These are phyloP conservation scores for Pterocarpus macrocarpus DNA, from an alignment of 306 rosid species.

Conservation along the genomic window DNA sequence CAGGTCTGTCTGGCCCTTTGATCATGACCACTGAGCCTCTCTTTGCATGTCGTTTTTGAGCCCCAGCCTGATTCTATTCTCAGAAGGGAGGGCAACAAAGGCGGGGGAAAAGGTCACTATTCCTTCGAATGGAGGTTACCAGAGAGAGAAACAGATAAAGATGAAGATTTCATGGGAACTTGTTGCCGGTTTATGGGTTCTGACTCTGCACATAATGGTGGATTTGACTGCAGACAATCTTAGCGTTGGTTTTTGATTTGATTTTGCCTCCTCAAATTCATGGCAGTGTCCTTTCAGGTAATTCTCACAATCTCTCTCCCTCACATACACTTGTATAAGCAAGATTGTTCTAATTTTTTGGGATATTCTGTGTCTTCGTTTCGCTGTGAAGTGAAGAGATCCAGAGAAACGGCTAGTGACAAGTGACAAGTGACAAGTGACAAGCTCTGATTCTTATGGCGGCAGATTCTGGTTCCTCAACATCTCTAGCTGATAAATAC, in stretches of 20 bases:
- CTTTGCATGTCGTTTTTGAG: constrained; percentile 64
- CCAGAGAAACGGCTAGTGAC: constrained; percentile 38
- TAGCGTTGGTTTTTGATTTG: background rate
- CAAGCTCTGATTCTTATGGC: constrained; percentile 36
- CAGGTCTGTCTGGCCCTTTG: constrained; percentile 68
- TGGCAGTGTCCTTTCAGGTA: constrained; percentile 48
- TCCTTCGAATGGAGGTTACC: constrained; percentile 47
- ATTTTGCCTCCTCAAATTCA: constrained; percentile 2
- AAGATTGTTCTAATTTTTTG: constrained; percentile 5
- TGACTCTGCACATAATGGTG: constrained; percentile 39
- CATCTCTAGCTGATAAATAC: constrained; percentile 55
- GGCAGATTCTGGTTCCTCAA: constrained; percentile 62
- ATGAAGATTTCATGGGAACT: constrained; percentile 42
- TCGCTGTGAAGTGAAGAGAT: constrained; percentile 44
- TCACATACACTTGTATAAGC: background rate
- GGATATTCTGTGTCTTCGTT: constrained; percentile 29
- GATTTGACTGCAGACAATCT: constrained; percentile 31
- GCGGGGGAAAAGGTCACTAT: constrained; percentile 58
- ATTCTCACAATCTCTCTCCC: constrained; percentile 12
- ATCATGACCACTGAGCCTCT: constrained; percentile 65
- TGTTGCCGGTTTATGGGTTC: constrained; percentile 47
- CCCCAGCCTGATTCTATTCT: constrained; percentile 55
- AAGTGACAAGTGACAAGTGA: constrained; percentile 10
- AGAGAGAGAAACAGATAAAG: background rate
- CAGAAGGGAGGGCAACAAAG: constrained; percentile 53